Evolutionary conservation across 495 filamentous ascomycete species (phyloP).

Genomic region (Letharia columbiana): DNA sequence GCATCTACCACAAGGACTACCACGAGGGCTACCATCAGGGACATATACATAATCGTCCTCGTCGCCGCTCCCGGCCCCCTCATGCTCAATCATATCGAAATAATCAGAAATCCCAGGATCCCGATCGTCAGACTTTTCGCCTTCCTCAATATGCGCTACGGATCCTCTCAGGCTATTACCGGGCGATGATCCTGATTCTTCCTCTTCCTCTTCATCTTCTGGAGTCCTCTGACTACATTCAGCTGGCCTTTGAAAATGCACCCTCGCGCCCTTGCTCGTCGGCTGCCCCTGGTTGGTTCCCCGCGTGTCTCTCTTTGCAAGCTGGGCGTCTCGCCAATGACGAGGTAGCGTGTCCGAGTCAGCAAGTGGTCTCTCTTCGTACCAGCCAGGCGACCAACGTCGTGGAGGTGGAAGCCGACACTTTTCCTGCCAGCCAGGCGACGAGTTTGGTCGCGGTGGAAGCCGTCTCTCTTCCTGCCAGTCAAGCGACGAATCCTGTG

Average conservation of each 20-base stretch:
- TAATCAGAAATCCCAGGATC: neutral
- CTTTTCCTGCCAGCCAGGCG: neutral
- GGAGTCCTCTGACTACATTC: neutral
- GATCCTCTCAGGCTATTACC: neutral
- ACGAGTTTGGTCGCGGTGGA: too few relatives aligned
- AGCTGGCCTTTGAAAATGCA: neutral
- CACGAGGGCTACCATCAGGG: neutral
- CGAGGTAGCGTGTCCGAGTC: neutral
- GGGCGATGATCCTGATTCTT: neutral
- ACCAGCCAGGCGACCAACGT: neutral
- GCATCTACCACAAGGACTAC: neutral
- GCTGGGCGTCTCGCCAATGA: neutral
- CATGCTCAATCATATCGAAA: neutral
- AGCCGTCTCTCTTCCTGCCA: too few relatives aligned
- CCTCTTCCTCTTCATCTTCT: neutral
- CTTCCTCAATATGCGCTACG: neutral
- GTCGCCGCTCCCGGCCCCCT: neutral
- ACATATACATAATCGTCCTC: neutral
- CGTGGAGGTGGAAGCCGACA: neutral
- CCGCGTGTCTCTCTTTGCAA: neutral
- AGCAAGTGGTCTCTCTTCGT: neutral
- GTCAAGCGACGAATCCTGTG: neutral
- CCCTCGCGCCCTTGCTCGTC: neutral
- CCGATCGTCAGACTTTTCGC: neutral
- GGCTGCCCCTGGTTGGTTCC: neutral